Percentiles rank a stretch among this genome's conserved stretches.
These are phyloP conservation scores for Metschnikowia henanensis DNA, from an alignment of 805 yeast species.

Conservation along the genomic window DNA sequence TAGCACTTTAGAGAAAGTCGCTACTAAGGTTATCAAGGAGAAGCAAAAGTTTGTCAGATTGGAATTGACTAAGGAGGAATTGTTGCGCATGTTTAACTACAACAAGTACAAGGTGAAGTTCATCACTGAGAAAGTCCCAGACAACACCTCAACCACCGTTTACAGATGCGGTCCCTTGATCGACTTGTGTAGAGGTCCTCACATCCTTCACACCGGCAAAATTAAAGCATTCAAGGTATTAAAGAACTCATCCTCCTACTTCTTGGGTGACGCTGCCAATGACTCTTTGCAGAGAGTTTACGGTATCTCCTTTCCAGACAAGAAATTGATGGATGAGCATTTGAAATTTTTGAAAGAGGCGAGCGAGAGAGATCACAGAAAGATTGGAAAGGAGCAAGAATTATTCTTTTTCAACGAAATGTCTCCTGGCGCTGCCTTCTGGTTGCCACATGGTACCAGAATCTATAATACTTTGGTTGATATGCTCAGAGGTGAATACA, in stretches of 20 bases:
- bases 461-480: constrained; percentile 88
- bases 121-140: constrained; percentile 87
- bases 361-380: constrained; percentile 93
- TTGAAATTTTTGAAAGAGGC: constrained; percentile 95
- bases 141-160: constrained; percentile 93
- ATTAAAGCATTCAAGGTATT: constrained; percentile 91
- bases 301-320: constrained; percentile 98
- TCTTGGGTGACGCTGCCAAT: constrained; percentile 87
- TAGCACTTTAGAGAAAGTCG: constrained; percentile 77
- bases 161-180: constrained; percentile 97
- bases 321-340: constrained; percentile 93
- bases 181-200: constrained; percentile 97
- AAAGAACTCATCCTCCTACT: constrained; percentile 95
- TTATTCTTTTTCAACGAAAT: constrained; percentile 92
- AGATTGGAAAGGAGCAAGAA: constrained; percentile 95
- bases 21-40: constrained; percentile 89
- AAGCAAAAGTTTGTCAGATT: constrained; percentile 94
- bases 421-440: constrained; percentile 98
- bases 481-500: constrained; percentile 79
- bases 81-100: constrained; percentile 90
- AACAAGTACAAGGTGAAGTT: constrained; percentile 93
- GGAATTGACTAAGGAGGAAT: constrained; percentile 87
- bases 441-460: constrained; percentile 99
- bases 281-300: constrained; percentile 97
- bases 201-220: constrained; percentile 95